A percentile compares a stretch with the other conserved stretches of the same genome.
Evolutionary conservation across 148 eudicot species (phyloP).

Genomic region (Persicaria tinctoria): DNA sequence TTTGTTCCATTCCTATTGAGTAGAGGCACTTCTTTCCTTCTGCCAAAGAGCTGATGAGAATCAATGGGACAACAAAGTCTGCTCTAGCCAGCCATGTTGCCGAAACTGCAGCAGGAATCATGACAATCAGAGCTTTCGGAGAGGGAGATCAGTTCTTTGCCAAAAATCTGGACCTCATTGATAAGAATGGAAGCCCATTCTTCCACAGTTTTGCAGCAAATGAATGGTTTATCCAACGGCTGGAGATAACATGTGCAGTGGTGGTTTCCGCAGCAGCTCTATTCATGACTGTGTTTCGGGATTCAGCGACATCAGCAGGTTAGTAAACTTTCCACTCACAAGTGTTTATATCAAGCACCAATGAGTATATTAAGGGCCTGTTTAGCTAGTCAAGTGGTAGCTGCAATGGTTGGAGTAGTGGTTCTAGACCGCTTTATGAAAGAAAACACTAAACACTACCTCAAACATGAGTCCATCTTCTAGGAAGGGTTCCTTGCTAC

Average conservation of each 20-base stretch:
- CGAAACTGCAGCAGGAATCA: constrained; percentile 31
- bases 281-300: constrained; percentile 21
- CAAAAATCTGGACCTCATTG: constrained; percentile 11
- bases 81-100: constrained; percentile 29
- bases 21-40: constrained; percentile 28
- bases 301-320: constrained; percentile 12
- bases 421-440: not conserved
- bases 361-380: not conserved
- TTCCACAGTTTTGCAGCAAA: constrained; percentile 13
- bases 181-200: constrained; percentile 8
- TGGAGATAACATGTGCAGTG: constrained; percentile 9
- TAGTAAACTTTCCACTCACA: constrained; percentile 11
- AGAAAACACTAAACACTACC: not conserved
- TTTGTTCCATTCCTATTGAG: not conserved
- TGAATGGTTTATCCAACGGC: constrained; percentile 8
- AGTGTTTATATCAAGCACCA: not conserved
- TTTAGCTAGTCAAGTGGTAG: too few relatives aligned
- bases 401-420: too few relatives aligned
- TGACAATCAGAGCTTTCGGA: constrained; percentile 35
- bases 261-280: constrained; percentile 15
- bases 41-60: constrained; percentile 36
- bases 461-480: not conserved
- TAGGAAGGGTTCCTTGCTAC: too few relatives aligned
- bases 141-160: constrained; percentile 28
- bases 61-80: constrained; percentile 37